These are phyloP conservation scores for Lenwebbia sp. DNA, from an alignment of 345 rosid species.

Conservation along the genomic window DNA sequence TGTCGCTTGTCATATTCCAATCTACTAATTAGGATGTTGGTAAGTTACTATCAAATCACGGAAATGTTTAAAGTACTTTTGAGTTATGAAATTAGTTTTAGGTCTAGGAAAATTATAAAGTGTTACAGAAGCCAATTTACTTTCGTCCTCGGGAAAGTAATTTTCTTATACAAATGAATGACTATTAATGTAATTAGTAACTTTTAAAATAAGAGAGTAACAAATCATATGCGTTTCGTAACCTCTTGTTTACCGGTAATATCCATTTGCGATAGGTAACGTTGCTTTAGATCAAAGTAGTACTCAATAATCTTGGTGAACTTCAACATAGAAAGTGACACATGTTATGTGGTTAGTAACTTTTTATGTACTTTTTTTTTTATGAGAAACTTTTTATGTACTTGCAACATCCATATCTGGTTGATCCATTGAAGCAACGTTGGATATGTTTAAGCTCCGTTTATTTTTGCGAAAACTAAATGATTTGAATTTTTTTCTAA, in stretches of 20 bases:
- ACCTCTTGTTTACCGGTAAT: too few species aligned
- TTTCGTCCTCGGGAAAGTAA: fast-evolving
- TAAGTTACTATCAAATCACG: fast-evolving
- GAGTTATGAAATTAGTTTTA: background rate
- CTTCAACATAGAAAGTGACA: background rate
- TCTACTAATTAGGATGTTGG: background rate
- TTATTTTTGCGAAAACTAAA: too few species aligned
- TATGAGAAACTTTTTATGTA: background rate
- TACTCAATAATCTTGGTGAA: too few species aligned
- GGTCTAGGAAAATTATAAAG: background rate
- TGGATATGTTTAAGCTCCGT: too few species aligned
- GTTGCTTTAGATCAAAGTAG: too few species aligned
- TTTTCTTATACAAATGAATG: background rate
- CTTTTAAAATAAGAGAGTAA: background rate
- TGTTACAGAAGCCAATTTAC: fast-evolving
- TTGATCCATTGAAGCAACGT: too few species aligned
- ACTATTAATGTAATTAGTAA: background rate
- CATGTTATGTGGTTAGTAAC: fast-evolving
- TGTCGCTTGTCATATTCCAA: background rate
- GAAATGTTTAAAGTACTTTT: background rate
- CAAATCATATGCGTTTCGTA: background rate
- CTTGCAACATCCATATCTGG: too few species aligned
- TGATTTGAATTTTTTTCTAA: too few species aligned
- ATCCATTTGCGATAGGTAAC: too few species aligned
- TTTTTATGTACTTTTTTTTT: background rate